Conservation (phyloP, 768 basidiomycete species). For the Boletales sp. region DNA sequence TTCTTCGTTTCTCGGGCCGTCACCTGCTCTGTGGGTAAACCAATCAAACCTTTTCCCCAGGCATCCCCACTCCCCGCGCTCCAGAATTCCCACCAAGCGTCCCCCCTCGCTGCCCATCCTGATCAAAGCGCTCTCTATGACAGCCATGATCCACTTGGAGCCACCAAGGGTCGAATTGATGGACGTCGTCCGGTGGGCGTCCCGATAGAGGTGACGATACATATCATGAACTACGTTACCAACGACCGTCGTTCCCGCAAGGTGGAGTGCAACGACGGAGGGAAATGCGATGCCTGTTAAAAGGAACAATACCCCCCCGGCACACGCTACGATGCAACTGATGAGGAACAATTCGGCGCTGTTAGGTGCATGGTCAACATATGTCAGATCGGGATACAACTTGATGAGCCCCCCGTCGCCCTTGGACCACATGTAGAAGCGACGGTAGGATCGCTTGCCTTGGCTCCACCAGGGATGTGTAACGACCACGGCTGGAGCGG, state of each 20-base stretch:
- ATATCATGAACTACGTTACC: slow-evolving; percentile 47
- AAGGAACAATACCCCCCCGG: slow-evolving; percentile 15
- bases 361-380: slow-evolving; percentile 45
- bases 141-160: slow-evolving; percentile 38
- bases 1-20: slow-evolving; percentile 44
- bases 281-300: slow-evolving; percentile 10
- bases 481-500: slow-evolving; percentile 47
- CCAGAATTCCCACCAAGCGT: slow-evolving; percentile 41
- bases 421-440: slow-evolving; percentile 58
- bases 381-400: slow-evolving; percentile 45
- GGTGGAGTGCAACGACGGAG: slow-evolving; percentile 16
- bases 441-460: slow-evolving; percentile 43
- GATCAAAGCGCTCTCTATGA: slow-evolving; percentile 48
- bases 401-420: slow-evolving; percentile 53
- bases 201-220: slow-evolving; percentile 44
- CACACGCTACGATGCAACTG: slow-evolving; percentile 10
- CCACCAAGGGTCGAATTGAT: slow-evolving; percentile 36
- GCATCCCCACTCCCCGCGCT: slow-evolving; percentile 36
- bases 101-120: slow-evolving; percentile 51
- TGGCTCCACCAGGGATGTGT: slow-evolving; percentile 58
- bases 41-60: slow-evolving; percentile 52
- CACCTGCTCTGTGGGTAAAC: slow-evolving; percentile 43
- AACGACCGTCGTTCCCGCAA: slow-evolving; percentile 29
- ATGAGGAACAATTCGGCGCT: slow-evolving; percentile 43
- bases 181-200: slow-evolving; percentile 31